Evolutionary conservation across 257 asterid genomes (phyloP), one percentile per base, ranked within the genome.

Genomic region (Hygrophila difformis): DNA sequence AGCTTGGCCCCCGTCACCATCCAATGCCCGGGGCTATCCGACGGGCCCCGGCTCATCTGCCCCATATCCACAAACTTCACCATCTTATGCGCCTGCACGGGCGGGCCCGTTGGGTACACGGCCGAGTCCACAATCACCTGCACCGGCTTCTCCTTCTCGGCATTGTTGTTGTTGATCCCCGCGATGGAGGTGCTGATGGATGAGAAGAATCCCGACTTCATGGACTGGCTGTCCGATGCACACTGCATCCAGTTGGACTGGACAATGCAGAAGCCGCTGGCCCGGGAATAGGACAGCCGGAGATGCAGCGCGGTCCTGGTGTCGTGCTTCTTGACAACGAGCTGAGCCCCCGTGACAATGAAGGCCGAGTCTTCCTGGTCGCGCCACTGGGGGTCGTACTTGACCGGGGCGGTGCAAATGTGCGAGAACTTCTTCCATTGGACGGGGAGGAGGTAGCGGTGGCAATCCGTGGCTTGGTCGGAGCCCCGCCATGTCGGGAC

Each of bases 21-120:
- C 98, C 98, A 89, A 64, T 89, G 93, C 7, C 96, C 97, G 0
- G 97, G 97, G 44, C 59, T 77, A 51, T 89, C 94, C 44, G 65
- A 60, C 21, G 97, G 96, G 20, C 97, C 97, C 50, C 72, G 65
- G 17, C 83, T 59, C 65, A 85, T 11, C 52, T 85, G 71, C 22
- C 86, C 34, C 23, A 82, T 77, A 8, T 89, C 96, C 23, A 89
- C 94, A 41, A 70, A 70, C 58, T 74, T 84, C 49, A 73, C 33
- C 56, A 85, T 55, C 78, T 81, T 89, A 55, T 57, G 79, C 5
- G 51, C 35, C 33, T 77, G 78, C 47, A 58, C 65, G 0, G 95
- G 97, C 8, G 97, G 96, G 1, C 97, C 96, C 0, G 55, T 47
- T 0, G 94, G 97, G 26, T 63, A 89, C 23, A 82, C 75, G 0